Evolutionary conservation across 305 asterid genomes (phyloP).

Genomic region (Ilex paraguariensis): DNA sequence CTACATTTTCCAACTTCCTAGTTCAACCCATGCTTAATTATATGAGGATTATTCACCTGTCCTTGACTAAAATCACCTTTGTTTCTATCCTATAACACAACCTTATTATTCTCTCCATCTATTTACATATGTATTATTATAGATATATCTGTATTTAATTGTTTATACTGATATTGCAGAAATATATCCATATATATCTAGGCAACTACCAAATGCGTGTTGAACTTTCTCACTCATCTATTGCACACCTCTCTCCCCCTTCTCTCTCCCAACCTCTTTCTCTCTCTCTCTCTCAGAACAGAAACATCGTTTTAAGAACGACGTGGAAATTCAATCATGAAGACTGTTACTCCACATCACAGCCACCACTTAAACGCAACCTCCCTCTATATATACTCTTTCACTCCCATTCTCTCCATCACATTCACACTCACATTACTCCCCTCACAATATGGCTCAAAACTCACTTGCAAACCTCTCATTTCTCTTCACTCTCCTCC

Average conservation of each 20-base stretch:
- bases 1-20: too few relatives aligned
- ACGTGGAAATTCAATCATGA: constrained; percentile 42
- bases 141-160: too few relatives aligned
- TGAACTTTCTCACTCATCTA: neutral
- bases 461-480: constrained; percentile 8
- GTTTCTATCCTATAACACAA: too few relatives aligned
- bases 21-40: too few relatives aligned
- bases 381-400: constrained; percentile 27
- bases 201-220: constrained; percentile 36
- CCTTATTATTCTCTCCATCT: too few relatives aligned
- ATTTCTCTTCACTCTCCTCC: constrained; percentile 7
- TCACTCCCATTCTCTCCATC: constrained; percentile 8
- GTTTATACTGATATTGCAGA: too few relatives aligned
- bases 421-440: constrained; percentile 4
- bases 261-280: neutral
- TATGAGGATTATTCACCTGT: too few relatives aligned
- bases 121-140: too few relatives aligned
- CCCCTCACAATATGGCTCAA: neutral
- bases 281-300: constrained; percentile 4
- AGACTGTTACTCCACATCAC: neutral
- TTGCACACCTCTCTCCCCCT: constrained; percentile 28
- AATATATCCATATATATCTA: neutral
- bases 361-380: constrained; percentile 7
- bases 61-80: too few relatives aligned
- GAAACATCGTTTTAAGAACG: constrained; percentile 23